Conservation (phyloP, 768 basidiomycete species). For the Kwoniella botswanensis region DNA sequence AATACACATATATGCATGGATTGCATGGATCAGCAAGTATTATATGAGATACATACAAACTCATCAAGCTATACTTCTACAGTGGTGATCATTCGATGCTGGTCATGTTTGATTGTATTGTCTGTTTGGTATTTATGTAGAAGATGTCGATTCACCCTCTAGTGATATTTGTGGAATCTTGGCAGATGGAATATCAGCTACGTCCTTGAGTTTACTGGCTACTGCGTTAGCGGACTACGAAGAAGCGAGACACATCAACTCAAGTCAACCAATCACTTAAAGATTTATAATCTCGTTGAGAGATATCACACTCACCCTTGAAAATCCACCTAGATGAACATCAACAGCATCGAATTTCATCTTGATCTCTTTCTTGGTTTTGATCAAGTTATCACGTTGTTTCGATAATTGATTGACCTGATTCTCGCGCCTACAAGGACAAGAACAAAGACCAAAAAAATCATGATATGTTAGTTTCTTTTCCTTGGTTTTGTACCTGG, state of each 20-base stretch:
- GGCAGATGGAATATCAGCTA: slow-evolving; percentile 24
- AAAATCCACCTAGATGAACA: slow-evolving; percentile 38
- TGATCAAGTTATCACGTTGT: slow-evolving; percentile 42
- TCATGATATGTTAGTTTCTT: not conserved
- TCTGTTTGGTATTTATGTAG: too few relatives aligned
- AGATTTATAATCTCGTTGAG: too few relatives aligned
- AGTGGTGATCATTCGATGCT: too few relatives aligned
- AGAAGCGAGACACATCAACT: not conserved
- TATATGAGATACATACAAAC: too few relatives aligned
- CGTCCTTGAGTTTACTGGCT: slow-evolving; percentile 39
- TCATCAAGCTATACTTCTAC: too few relatives aligned
- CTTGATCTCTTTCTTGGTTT: slow-evolving; percentile 51
- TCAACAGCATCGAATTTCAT: slow-evolving; percentile 45
- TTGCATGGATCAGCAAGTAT: too few relatives aligned
- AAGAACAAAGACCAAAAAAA: not conserved
- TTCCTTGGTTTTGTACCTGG: too few relatives aligned
- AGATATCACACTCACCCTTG: slow-evolving; percentile 34
- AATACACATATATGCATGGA: too few relatives aligned
- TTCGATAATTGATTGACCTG: slow-evolving; percentile 38
- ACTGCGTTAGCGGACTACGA: slow-evolving; percentile 36
- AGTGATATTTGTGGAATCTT: slow-evolving; percentile 3
- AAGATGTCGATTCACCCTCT: not conserved
- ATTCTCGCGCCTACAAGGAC: slow-evolving; percentile 37
- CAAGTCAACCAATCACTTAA: too few relatives aligned
- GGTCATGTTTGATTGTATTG: too few relatives aligned